Evolutionary conservation across 2,329 filamentous ascomycete species (phyloP).

Genomic region (Dryadomyces quercus-mongolicae): DNA sequence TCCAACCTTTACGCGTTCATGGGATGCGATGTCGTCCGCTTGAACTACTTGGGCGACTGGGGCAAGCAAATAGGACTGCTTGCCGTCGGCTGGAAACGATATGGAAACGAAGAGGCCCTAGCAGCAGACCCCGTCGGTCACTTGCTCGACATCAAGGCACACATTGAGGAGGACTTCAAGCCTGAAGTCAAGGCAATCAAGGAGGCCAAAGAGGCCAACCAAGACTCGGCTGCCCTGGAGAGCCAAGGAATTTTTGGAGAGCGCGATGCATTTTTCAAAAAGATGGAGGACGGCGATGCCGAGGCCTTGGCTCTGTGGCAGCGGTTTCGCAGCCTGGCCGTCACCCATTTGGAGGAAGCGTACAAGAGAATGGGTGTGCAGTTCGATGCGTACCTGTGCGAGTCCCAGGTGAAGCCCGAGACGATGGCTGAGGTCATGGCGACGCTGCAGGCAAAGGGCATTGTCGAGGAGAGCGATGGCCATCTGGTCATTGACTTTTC

Average conservation of each 20-base stretch:
- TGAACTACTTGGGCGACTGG: slow-evolving; percentile 75
- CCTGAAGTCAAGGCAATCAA: slow-evolving; percentile 51
- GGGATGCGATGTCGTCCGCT: slow-evolving; percentile 57
- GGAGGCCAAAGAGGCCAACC: slow-evolving; percentile 32
- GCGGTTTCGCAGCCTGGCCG: slow-evolving; percentile 45
- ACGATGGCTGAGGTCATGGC: slow-evolving; percentile 50
- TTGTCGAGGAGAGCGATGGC: slow-evolving; percentile 53
- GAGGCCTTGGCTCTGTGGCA: slow-evolving; percentile 44
- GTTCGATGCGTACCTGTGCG: slow-evolving; percentile 55
- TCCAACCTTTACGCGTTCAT: slow-evolving; percentile 55
- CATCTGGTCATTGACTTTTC: slow-evolving; percentile 58
- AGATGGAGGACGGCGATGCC: slow-evolving; percentile 47
- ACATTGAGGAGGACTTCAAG: slow-evolving; percentile 49
- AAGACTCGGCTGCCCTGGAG: slow-evolving; percentile 31
- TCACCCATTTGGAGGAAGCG: slow-evolving; percentile 43
- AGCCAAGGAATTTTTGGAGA: slow-evolving; percentile 32
- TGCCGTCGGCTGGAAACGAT: slow-evolving; percentile 55
- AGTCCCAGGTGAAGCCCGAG: slow-evolving; percentile 39
- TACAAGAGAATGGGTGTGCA: slow-evolving; percentile 48
- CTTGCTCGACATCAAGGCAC: slow-evolving; percentile 60
- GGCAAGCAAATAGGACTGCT: slow-evolving; percentile 60
- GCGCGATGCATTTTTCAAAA: slow-evolving; percentile 49
- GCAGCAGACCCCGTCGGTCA: slow-evolving; percentile 59
- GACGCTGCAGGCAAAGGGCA: slow-evolving; percentile 43
- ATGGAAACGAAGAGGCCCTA: slow-evolving; percentile 45